Evolutionary conservation across 352 stramenopile genomes (phyloP).

Genomic region (Pythium monospermum): DNA sequence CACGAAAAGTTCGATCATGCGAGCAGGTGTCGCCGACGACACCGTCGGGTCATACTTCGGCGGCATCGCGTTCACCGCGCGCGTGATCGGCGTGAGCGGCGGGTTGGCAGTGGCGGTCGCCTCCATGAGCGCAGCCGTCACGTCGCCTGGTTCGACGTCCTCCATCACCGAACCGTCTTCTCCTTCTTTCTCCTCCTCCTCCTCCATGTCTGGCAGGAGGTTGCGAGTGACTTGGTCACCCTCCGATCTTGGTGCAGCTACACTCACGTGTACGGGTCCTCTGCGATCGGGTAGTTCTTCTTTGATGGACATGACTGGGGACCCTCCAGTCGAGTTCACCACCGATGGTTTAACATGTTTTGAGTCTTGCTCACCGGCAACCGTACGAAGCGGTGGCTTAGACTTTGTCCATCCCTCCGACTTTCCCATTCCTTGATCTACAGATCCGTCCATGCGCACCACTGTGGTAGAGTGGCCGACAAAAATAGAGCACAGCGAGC

Average conservation of each 20-base stretch:
- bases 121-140: too few species aligned
- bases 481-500: neutral
- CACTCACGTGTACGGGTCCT: neutral
- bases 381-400: neutral
- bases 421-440: neutral
- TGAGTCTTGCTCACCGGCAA: neutral
- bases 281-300: neutral
- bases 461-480: slow-evolving; percentile 1
- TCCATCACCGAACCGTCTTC: too few species aligned
- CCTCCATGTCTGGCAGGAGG: neutral
- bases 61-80: slow-evolving; percentile 2
- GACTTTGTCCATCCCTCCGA: neutral
- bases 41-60: neutral
- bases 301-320: neutral
- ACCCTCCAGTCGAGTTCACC: neutral
- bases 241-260: neutral
- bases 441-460: slow-evolving; percentile 3
- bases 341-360: neutral
- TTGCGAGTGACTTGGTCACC: slow-evolving; percentile 1
- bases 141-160: too few species aligned
- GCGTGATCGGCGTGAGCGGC: neutral
- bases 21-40: neutral
- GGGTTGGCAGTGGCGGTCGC: neutral
- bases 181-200: too few species aligned
- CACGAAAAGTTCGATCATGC: slow-evolving; percentile 1